Evolutionary conservation across 2,329 filamentous ascomycete species (phyloP).

Genomic region (Monosporascus sp.): DNA sequence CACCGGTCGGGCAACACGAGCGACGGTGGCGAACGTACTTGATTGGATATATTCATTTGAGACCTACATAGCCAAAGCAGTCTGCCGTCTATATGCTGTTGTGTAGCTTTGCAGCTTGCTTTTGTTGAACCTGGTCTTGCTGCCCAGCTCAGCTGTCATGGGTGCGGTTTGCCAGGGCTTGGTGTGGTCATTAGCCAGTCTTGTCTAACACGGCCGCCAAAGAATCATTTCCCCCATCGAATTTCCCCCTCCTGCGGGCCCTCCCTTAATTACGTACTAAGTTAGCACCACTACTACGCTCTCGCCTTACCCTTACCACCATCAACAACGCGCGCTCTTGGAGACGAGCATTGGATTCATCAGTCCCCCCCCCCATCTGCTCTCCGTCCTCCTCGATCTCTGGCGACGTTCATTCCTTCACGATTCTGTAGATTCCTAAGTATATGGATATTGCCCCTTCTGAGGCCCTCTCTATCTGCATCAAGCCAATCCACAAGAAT

Average conservation of each 20-base stretch:
- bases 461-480: constrained; percentile 2
- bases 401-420: no score
- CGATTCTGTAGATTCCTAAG: no score
- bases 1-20: not conserved
- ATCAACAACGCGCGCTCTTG: not conserved
- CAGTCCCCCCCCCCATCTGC: not conserved
- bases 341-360: not conserved
- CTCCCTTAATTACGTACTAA: no score
- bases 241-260: not conserved
- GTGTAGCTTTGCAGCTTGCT: not conserved
- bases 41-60: not conserved
- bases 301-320: not conserved
- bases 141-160: not conserved
- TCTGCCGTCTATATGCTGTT: not conserved
- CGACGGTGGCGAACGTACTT: not conserved
- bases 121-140: not conserved
- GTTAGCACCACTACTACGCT: not conserved
- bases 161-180: not conserved
- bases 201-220: not conserved
- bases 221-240: not conserved
- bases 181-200: no score
- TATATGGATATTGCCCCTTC: not conserved
- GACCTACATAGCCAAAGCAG: not conserved
- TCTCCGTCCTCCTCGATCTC: no score
- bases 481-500: constrained; percentile 27